phyloP scores from a whole-genome alignment of 2,329 filamentous ascomycete species.

The Diaporthe aspalathi region DNA sequence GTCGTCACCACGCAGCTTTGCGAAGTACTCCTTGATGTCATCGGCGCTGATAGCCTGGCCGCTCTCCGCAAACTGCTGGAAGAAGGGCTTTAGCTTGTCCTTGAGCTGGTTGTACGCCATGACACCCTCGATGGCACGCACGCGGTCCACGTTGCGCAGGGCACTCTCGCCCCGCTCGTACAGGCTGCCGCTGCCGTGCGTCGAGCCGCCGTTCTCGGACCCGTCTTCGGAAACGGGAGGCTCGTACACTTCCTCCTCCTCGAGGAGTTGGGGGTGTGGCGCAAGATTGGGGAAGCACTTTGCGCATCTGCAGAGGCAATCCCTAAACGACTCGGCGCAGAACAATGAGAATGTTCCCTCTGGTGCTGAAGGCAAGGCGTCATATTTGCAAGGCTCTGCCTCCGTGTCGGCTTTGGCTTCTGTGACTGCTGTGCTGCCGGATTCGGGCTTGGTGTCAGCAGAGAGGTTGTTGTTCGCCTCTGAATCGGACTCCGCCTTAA shows the following conservation, averaged over 20 bases:
- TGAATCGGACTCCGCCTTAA: constrained; percentile 56
- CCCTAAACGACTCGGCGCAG: constrained; percentile 81
- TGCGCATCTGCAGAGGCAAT: constrained; percentile 83
- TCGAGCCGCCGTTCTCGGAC: constrained; percentile 66
- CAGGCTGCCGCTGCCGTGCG: constrained; percentile 81
- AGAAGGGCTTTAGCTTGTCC: constrained; percentile 94
- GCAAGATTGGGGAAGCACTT: constrained; percentile 81
- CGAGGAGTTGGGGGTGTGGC: constrained; percentile 82
- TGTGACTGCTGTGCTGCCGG: neutral
- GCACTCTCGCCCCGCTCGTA: constrained; percentile 94
- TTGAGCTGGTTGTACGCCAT: constrained; percentile 99
- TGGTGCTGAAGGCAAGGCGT: constrained; percentile 67
- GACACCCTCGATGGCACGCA: constrained; percentile 92
- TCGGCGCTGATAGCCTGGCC: constrained; percentile 90
- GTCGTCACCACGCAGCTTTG: constrained; percentile 90
- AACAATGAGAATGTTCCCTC: constrained; percentile 81
- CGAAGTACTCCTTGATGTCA: constrained; percentile 97
- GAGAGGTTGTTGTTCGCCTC: constrained; percentile 41
- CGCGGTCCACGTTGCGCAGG: constrained; percentile 90
- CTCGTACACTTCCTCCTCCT: constrained; percentile 95
- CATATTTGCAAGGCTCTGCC: constrained; percentile 66
- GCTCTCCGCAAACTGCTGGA: constrained; percentile 93
- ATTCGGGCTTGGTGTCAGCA: constrained; percentile 35
- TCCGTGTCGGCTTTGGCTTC: constrained; percentile 39
- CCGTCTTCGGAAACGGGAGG: constrained; percentile 82